Evolutionary conservation across 73 alveolate species (phyloP), one percentile per base, ranked within the genome.

Genomic region (Effrenium voratum): DNA sequence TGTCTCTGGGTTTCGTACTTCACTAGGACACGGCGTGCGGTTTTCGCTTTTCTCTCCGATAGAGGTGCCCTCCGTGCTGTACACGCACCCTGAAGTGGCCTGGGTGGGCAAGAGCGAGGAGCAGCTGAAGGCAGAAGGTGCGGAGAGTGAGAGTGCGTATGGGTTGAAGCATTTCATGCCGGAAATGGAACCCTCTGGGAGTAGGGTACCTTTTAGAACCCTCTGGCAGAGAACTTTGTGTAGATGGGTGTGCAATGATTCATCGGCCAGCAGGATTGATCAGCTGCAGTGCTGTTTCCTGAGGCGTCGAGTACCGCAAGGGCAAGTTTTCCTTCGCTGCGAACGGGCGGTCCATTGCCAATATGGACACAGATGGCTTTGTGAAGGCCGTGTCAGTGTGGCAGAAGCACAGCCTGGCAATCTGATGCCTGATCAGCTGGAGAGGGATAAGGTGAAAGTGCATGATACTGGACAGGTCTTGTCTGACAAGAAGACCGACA

Each of bases 101-200:
- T 80, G 99, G 76, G 99, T 99, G 38, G 99, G 99, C 66, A 99
- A 99, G 91, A 99, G 99, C 77, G 99, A 99, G 88, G 99, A 99
- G 88, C 99, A 99, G 99, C 93, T 99, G 63, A 99, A 99, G 93
- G 99, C 99, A 45, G 99, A 90, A 90, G 97, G 97, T 38, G 24
- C 43, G 86, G 47, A n/a, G n/a, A n/a, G n/a, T n/a, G n/a, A n/a
- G n/a, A n/a, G n/a, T n/a, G n/a, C n/a, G n/a, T n/a, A n/a, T n/a
- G n/a, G n/a, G n/a, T n/a, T n/a, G n/a, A n/a, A n/a, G n/a, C n/a
- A n/a, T n/a, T n/a, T n/a, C n/a, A n/a, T n/a, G n/a, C n/a, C n/a
- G n/a, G n/a, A n/a, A n/a, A n/a, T n/a, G n/a, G n/a, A n/a, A n/a
- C n/a, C n/a, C n/a, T n/a, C n/a, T n/a, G n/a, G n/a, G n/a, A n/a